Conservation (phyloP, 129 eudicot species). For the Oenanthe sinensis region DNA sequence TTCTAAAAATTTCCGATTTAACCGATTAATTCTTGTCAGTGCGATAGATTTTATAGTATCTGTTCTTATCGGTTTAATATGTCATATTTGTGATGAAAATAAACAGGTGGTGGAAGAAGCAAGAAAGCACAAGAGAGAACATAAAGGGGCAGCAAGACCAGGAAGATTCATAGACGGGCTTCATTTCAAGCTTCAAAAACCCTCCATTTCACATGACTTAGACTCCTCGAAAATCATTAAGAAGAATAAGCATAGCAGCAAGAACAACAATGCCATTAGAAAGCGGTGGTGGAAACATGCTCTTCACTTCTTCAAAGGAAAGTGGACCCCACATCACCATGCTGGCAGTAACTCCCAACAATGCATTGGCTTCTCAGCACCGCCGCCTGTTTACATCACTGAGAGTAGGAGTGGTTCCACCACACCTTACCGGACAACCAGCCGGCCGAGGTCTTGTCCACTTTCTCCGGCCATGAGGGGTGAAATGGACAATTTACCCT, state of each 20-base stretch:
- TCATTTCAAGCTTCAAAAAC: slow-evolving; percentile 84
- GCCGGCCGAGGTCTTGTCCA: slow-evolving; percentile 55
- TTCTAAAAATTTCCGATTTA: too few species aligned
- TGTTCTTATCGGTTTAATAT: neutral
- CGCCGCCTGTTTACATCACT: slow-evolving; percentile 65
- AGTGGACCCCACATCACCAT: slow-evolving; percentile 15
- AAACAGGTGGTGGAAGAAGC: slow-evolving; percentile 89
- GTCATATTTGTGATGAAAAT: neutral
- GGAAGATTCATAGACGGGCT: slow-evolving; percentile 49
- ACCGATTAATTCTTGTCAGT: too few species aligned
- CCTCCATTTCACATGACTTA: slow-evolving; percentile 36
- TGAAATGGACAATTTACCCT: slow-evolving; percentile 45
- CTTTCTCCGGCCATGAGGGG: slow-evolving; percentile 30
- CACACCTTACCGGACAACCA: slow-evolving; percentile 54
- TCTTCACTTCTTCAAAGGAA: slow-evolving; percentile 48
- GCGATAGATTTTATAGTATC: too few species aligned
- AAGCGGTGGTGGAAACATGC: slow-evolving; percentile 85
- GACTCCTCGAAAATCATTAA: slow-evolving; percentile 28
- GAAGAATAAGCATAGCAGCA: slow-evolving; percentile 13
- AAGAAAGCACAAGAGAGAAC: slow-evolving; percentile 52
- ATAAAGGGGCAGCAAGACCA: slow-evolving; percentile 11
- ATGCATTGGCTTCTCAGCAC: slow-evolving; percentile 41
- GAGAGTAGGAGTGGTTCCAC: slow-evolving; percentile 65
- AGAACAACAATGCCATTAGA: slow-evolving; percentile 27
- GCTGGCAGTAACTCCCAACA: slow-evolving; percentile 5